Conservation (phyloP, 495 filamentous ascomycete genomes). For the Friedmanniomyces simplex region DNA sequence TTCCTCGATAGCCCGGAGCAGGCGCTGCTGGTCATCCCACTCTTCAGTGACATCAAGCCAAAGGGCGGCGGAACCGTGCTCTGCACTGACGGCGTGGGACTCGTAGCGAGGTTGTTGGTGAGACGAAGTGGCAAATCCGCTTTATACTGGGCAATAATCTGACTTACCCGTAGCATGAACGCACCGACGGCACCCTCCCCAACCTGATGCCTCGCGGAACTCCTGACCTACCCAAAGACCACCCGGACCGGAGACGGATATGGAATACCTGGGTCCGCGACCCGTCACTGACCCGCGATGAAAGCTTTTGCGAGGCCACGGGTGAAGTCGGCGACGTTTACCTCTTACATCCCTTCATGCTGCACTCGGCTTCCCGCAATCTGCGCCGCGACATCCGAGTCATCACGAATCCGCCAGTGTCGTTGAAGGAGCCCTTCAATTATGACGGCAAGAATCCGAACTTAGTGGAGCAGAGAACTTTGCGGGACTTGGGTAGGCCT, state of each 20-base stretch:
- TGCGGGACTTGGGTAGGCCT: conserved; percentile 5
- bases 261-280: neutral
- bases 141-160: neutral
- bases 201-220: conserved; percentile 1
- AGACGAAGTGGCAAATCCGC: neutral
- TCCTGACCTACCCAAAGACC: conserved; percentile 4
- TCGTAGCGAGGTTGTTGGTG: conserved; percentile 3
- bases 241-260: conserved; percentile 4
- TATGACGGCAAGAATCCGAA: conserved; percentile 8
- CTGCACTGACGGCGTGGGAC: conserved; percentile 6
- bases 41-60: conserved; percentile 12
- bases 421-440: conserved; percentile 12
- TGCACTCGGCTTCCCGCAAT: conserved; percentile 10
- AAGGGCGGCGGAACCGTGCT: conserved; percentile 11
- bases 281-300: conserved; percentile 1
- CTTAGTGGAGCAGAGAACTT: conserved; percentile 6
- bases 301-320: conserved; percentile 9
- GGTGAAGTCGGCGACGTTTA: conserved; percentile 12
- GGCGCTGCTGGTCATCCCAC: conserved; percentile 11
- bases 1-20: conserved; percentile 12
- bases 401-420: conserved; percentile 14
- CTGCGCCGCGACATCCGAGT: conserved; percentile 6
- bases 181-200: conserved; percentile 1
- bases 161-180: neutral
- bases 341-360: conserved; percentile 14